Evolutionary conservation across 2,329 filamentous ascomycete species (phyloP).

Genomic region (Cladosporium sp.): DNA sequence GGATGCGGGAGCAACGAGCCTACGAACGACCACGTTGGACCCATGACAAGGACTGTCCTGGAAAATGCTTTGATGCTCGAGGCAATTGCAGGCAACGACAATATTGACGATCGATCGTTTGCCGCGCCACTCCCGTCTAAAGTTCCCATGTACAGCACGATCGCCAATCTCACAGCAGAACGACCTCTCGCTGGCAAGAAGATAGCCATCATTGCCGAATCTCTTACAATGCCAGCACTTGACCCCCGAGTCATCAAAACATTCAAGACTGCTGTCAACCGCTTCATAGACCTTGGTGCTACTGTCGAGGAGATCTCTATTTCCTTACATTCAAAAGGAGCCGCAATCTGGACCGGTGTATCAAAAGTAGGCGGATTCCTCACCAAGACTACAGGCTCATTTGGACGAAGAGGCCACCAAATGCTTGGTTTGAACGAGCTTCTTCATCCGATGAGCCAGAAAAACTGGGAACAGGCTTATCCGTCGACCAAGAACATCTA

Average conservation of each 20-base stretch:
- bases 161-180: constrained; percentile 14
- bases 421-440: constrained; percentile 50
- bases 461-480: constrained; percentile 50
- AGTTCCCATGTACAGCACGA: constrained; percentile 26
- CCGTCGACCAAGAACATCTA: constrained; percentile 53
- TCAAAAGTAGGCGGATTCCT: constrained; percentile 41
- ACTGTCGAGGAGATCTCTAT: constrained; percentile 41
- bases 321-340: constrained; percentile 46
- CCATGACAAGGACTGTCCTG: constrained; percentile 42
- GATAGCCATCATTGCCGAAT: constrained; percentile 44
- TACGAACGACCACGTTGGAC: constrained; percentile 43
- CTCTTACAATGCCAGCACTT: constrained; percentile 35
- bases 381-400: constrained; percentile 37
- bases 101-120: constrained; percentile 39
- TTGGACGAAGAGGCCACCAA: constrained; percentile 46
- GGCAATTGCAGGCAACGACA: constrained; percentile 47
- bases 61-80: constrained; percentile 44
- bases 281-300: constrained; percentile 39
- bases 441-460: constrained; percentile 35
- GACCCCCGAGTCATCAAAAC: constrained; percentile 35
- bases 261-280: constrained; percentile 34
- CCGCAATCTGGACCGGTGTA: constrained; percentile 48
- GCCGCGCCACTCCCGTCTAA: constrained; percentile 28
- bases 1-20: constrained; percentile 42
- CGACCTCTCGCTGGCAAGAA: constrained; percentile 24